Base-by-base conservation (phyloP, 1,139 yeast species). In the Suhomyces anneliseae region DNA sequence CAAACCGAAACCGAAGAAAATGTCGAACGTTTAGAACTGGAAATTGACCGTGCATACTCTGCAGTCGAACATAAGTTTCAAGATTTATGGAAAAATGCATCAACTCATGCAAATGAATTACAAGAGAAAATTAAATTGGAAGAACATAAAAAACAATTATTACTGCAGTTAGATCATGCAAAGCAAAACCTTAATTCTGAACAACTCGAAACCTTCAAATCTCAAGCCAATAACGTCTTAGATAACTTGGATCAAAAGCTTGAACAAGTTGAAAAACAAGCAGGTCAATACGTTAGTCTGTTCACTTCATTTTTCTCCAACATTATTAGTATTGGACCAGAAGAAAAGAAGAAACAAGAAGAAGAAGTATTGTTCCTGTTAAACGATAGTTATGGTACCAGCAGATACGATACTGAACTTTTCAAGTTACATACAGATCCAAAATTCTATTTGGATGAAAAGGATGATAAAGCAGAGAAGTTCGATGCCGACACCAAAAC, bases 161-260 rank as follows among this genome's bases (percentile, higher is more conserved):
- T 65, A 38, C 60, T 58, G 8, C 78, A 70, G 55, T 62, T 73
- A 53, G 65, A 59, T 34, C 52, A 58, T 8, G 72, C 75, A 15
- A 65, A 60, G 49, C 64, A 62, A 31, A 50, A 50, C 27, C 47
- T 48, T 12, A 48, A 39, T 38, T 64, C 60, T 39, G 58, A 55
- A 6, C 73, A 69, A 53, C 55, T 74, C 45, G 68, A 69, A 50
- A 57, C 55, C 26, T 49, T 68, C 34, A 57, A 59, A 40, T 41
- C 45, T 27, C 78, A 76, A 52, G 87, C 92, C 7, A 82, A 76
- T 55, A 58, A 61, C 44, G 84, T 85, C 43, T 71, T 87, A 49
- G 92, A 87, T 57, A 73, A 76, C 7, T 71, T 87, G 46, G 95
- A 87, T 61, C 72, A 79, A 27, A 87, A 81, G 53, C 70, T 88